Evolutionary conservation across 306 rosid genomes (phyloP).

Genomic region (Cucurbita moschata): DNA sequence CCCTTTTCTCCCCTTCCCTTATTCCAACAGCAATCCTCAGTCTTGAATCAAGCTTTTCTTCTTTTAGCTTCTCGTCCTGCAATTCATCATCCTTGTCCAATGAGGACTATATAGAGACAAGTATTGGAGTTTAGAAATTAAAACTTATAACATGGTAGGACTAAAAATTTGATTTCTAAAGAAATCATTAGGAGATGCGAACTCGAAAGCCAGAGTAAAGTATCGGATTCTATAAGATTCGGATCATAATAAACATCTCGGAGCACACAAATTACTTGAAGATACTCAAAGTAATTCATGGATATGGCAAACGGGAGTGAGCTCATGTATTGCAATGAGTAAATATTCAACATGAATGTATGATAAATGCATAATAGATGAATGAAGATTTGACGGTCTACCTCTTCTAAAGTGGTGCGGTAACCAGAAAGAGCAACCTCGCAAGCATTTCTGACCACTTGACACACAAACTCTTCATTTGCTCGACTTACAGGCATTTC

Average conservation of each 20-base stretch:
- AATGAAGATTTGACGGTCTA: constrained; percentile 8
- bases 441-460: constrained; percentile 58
- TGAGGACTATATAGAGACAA: neutral
- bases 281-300: neutral
- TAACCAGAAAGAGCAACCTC: constrained; percentile 65
- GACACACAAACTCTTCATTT: constrained; percentile 78
- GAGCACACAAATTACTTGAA: neutral
- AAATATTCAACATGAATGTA: neutral
- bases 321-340: neutral
- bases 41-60: constrained; percentile 43
- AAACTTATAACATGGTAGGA: neutral
- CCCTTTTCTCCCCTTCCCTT: constrained; percentile 75
- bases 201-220: neutral
- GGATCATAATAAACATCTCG: neutral
- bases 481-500: constrained; percentile 64
- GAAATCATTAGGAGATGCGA: neutral
- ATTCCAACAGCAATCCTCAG: constrained; percentile 70
- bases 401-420: constrained; percentile 82
- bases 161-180: neutral
- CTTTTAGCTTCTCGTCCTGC: constrained; percentile 72
- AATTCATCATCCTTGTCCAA: constrained; percentile 4
- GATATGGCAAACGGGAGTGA: neutral
- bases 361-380: neutral
- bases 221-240: neutral
- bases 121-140: neutral